A percentile compares a stretch with the other conserved stretches of the same genome.
These are phyloP conservation scores for Paratinospora sagittata DNA, from an alignment of 164 flowering plant species.

Conservation along the genomic window DNA sequence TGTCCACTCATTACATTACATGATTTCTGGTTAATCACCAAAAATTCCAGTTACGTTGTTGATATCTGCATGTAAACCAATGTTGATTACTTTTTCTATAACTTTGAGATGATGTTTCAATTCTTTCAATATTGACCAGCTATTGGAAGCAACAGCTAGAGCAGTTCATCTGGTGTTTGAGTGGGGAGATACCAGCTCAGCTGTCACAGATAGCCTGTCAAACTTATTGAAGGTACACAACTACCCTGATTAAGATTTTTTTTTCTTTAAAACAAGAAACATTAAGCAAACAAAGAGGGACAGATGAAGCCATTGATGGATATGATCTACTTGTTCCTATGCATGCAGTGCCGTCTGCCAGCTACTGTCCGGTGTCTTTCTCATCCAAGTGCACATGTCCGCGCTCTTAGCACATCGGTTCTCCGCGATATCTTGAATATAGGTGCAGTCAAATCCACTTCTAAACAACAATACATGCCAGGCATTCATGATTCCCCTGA, in stretches of 20 bases:
- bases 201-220: conserved; percentile 81
- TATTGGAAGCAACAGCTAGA: conserved; percentile 89
- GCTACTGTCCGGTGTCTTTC: conserved; percentile 84
- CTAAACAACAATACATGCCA: conserved; percentile 26
- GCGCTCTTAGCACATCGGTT: conserved; percentile 91
- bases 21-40: background rate
- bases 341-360: conserved; percentile 86
- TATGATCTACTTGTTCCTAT: conserved; percentile 4
- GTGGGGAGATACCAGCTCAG: conserved; percentile 78
- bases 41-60: background rate
- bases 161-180: conserved; percentile 65
- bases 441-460: conserved; percentile 30
- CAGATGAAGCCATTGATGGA: background rate
- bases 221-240: conserved; percentile 70
- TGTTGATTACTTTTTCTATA: background rate
- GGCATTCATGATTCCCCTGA: conserved; percentile 31
- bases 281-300: background rate
- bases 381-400: conserved; percentile 95
- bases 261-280: background rate
- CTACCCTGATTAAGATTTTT: too few relatives aligned
- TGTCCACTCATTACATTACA: background rate
- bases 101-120: background rate
- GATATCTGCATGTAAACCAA: background rate
- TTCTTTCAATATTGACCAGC: conserved; percentile 34
- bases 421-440: conserved; percentile 63